Conservation (phyloP, 2,329 filamentous ascomycete species). For the Tolypocladium album region DNA sequence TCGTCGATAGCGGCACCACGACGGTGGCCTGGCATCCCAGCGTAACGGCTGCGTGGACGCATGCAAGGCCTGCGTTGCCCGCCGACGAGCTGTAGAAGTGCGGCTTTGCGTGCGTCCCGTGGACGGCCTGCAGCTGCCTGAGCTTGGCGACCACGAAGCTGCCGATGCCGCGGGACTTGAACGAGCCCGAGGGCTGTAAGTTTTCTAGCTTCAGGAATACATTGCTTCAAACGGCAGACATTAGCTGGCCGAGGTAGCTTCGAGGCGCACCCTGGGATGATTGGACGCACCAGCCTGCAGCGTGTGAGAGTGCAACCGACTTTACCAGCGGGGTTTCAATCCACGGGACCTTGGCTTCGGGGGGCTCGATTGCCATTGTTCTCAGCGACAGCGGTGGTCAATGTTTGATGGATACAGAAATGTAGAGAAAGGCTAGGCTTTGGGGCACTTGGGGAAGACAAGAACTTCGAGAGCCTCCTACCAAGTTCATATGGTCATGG, state of each 20-base stretch:
- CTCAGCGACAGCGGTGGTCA: not conserved
- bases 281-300: constrained; percentile 9
- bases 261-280: not conserved
- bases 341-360: constrained; percentile 36
- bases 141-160: constrained; percentile 49
- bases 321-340: constrained; percentile 58
- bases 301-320: constrained; percentile 32
- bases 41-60: constrained; percentile 56
- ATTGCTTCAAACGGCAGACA: constrained; percentile 32
- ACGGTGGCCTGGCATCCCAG: constrained; percentile 57
- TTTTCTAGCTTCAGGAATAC: constrained; percentile 78
- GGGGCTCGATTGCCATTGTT: not conserved
- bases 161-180: constrained; percentile 72
- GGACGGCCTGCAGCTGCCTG: constrained; percentile 14
- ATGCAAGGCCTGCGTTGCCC: constrained; percentile 72
- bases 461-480: no score
- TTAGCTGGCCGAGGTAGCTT: not conserved
- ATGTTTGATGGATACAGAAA: not conserved
- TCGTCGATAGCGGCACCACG: constrained; percentile 57
- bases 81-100: constrained; percentile 68
- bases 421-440: not conserved
- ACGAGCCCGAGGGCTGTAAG: constrained; percentile 71
- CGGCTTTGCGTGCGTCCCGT: constrained; percentile 3
- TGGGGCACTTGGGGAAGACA: no score
- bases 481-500: no score